These are phyloP conservation scores for Annulohypoxylon stygium DNA, from an alignment of 495 filamentous ascomycete species.

Conservation along the genomic window DNA sequence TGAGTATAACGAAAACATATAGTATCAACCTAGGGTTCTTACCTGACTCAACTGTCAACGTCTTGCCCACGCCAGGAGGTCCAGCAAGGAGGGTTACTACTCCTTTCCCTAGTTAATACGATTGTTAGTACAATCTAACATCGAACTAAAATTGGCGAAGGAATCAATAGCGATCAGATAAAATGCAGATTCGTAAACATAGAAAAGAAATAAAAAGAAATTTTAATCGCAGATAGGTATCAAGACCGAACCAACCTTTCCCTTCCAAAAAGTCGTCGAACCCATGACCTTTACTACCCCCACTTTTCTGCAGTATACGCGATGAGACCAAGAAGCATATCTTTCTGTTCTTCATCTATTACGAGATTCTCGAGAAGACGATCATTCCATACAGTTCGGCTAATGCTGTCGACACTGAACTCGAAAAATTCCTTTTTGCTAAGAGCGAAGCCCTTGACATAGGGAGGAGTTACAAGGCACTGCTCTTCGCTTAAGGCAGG, in stretches of 20 bases:
- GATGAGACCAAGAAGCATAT: background rate
- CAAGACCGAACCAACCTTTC: background rate
- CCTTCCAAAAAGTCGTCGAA: background rate
- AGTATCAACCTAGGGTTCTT: background rate
- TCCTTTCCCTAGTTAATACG: background rate
- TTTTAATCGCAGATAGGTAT: background rate
- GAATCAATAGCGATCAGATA: too few relatives aligned
- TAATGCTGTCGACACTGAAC: background rate
- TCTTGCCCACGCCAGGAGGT: background rate
- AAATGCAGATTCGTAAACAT: too few relatives aligned
- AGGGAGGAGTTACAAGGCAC: background rate
- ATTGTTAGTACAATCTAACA: background rate
- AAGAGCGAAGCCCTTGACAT: background rate
- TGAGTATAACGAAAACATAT: background rate
- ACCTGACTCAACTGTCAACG: background rate
- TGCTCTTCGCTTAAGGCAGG: background rate
- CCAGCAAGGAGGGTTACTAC: background rate
- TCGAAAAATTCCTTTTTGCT: background rate
- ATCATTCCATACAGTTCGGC: background rate
- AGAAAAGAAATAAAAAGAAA: too few relatives aligned
- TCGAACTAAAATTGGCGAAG: too few relatives aligned
- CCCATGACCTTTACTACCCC: background rate
- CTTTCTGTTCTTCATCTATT: background rate
- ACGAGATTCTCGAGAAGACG: background rate
- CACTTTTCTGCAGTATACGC: background rate